A percentile compares a stretch with the other conserved stretches of the same genome.
Conservation (phyloP, 495 filamentous ascomycete genomes). For the Aspergillus coremiiformis region DNA sequence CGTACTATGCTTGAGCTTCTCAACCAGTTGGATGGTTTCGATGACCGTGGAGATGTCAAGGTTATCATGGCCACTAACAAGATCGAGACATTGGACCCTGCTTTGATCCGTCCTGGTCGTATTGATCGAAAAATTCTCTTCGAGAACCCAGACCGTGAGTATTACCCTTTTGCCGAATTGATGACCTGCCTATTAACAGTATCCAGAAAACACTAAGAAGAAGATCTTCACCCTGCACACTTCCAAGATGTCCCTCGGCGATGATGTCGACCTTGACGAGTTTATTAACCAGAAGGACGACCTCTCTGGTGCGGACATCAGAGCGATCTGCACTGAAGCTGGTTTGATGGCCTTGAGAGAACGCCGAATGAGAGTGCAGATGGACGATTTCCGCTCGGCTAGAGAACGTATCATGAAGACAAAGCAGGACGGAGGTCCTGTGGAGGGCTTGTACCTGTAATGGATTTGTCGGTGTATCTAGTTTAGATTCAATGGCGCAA, state of each 20-base stretch:
- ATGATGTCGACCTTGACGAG: conserved; percentile 95
- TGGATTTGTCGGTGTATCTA: conserved; percentile 11
- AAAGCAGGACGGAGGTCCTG: conserved; percentile 93
- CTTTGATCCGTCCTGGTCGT: conserved; percentile 92
- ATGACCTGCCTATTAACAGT: conserved; percentile 23
- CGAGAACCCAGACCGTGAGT: conserved; percentile 90
- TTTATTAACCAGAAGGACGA: conserved; percentile 99
- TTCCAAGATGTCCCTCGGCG: conserved; percentile 93
- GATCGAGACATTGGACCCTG: conserved; percentile 95
- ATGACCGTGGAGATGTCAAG: conserved; percentile 98
- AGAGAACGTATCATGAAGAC: conserved; percentile 95
- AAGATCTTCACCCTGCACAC: conserved; percentile 99
- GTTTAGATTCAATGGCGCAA: conserved; percentile 5
- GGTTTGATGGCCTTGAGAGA: conserved; percentile 93
- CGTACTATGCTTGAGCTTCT: conserved; percentile 97
- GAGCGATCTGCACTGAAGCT: conserved; percentile 96
- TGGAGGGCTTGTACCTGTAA: conserved; percentile 96
- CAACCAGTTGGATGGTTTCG: conserved; percentile 97
- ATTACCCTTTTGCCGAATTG: neutral
- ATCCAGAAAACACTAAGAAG: conserved; percentile 87
- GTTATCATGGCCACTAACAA: conserved; percentile 99
- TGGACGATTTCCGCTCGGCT: conserved; percentile 93
- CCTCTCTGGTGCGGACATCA: conserved; percentile 94
- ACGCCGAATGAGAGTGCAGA: conserved; percentile 95
- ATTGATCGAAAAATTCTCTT: conserved; percentile 99